A percentile compares a stretch with the other conserved stretches of the same genome.
These are phyloP conservation scores for Sclerotinia spermophila DNA, from an alignment of 2,329 filamentous ascomycete genomes.

Conservation along the genomic window DNA sequence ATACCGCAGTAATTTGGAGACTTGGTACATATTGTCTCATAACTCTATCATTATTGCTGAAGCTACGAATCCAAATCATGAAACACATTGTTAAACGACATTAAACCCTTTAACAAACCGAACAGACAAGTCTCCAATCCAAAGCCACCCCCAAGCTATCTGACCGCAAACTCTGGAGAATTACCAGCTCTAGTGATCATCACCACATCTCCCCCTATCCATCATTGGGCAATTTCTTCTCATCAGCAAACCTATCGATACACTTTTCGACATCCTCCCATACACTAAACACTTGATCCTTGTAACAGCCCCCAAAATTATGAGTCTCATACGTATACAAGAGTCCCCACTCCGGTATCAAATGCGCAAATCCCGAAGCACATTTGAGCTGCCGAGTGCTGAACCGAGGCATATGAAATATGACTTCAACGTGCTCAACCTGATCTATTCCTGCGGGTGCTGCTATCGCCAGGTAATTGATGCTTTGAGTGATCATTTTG, in stretches of 20 bases:
- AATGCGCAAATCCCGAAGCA: not conserved
- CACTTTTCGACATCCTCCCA: not conserved
- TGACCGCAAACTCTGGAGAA: not conserved
- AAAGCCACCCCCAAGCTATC: not conserved
- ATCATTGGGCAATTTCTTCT: not conserved
- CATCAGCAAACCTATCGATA: not conserved
- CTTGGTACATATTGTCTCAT: not conserved
- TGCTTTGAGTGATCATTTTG: not conserved
- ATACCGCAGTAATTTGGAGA: not conserved
- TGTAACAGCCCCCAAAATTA: not conserved
- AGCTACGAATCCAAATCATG: not conserved
- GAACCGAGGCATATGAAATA: not conserved
- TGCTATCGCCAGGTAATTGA: not conserved
- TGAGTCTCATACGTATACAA: not conserved
- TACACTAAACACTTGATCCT: fast-evolving
- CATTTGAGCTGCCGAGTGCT: not conserved
- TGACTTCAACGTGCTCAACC: not conserved
- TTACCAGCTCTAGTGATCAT: not conserved
- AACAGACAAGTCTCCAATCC: not conserved
- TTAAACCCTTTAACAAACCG: not conserved
- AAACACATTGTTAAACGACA: not conserved
- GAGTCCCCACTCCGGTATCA: not conserved
- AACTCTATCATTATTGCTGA: not conserved
- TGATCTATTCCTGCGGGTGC: fast-evolving
- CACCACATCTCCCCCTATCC: not conserved